Conservation (phyloP, 495 filamentous ascomycete species). For the Penicillium fimorum region DNA sequence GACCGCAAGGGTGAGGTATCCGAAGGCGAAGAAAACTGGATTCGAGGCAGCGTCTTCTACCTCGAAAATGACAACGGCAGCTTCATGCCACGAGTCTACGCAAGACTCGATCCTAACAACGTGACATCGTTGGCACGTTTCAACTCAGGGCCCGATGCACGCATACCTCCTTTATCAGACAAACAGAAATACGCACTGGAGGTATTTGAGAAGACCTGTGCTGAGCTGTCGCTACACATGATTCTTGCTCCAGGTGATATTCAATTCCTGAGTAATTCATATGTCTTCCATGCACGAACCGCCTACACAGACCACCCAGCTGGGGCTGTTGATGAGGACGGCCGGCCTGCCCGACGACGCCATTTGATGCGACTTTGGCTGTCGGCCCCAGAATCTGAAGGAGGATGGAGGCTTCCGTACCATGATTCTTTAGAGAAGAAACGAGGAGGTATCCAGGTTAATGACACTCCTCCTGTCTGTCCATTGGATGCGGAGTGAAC, state of each 20-base stretch:
- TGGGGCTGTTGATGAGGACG: constrained; percentile 29
- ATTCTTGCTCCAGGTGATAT: constrained; percentile 70
- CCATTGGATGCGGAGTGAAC: constrained; percentile 64
- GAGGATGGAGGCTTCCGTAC: constrained; percentile 77
- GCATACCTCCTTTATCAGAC: constrained; percentile 60
- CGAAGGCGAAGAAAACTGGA: constrained; percentile 67
- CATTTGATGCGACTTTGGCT: constrained; percentile 80
- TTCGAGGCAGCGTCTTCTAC: constrained; percentile 69
- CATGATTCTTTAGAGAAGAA: constrained; percentile 71
- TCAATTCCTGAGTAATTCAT: constrained; percentile 65
- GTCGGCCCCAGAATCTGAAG: constrained; percentile 69
- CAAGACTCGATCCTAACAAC: constrained; percentile 65
- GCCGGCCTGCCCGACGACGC: constrained; percentile 51
- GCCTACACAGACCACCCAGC: constrained; percentile 61
- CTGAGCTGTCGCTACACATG: constrained; percentile 66
- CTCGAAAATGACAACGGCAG: constrained; percentile 52
- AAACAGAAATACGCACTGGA: constrained; percentile 59
- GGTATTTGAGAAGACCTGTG: constrained; percentile 62
- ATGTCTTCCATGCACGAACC: constrained; percentile 65
- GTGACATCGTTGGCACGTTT: constrained; percentile 62
- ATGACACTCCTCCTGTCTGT: constrained; percentile 61
- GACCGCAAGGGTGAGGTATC: constrained; percentile 81
- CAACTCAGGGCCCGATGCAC: constrained; percentile 44
- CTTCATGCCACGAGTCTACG: constrained; percentile 40
- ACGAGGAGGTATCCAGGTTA: constrained; percentile 77